Evolutionary conservation across 805 yeast species (phyloP), one percentile per base, ranked within the genome.

Genomic region (Kazachstania africana): DNA sequence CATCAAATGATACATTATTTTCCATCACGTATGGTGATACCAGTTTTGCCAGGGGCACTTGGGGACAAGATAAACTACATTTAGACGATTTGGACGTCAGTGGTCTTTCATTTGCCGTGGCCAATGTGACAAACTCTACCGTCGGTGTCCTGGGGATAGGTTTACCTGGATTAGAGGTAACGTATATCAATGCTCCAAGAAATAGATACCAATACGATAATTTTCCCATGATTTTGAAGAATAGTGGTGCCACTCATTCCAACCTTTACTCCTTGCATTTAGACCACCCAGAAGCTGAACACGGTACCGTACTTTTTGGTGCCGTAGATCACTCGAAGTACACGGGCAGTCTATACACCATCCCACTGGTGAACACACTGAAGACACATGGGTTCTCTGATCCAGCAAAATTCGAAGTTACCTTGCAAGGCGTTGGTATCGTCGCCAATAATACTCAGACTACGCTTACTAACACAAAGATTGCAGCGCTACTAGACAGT

Each of bases 81-180:
- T 47, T 85, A 37, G 76, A 73, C 26, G 71, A 68, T 28, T 45
- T 64, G 9, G 55, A 65, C 3, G 37, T 83, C 10, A 46, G 60
- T 0, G 58, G 62, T 34, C 57, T 79, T 19, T 71, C 83, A 4
- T 68, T 85, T 52, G 95, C 93, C 2, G 72, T 84, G 16, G 93
- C 81, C 3, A 72, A 72, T 47, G 52, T 55, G 22, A 70, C 83
- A 2, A 71, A 73, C 38, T 73, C 87, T 3, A 53, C 72, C 6
- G 55, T 55, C 27, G 88, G 93, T 34, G 88, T 82, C 16, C 55
- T 81, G 26, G 85, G 87, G 17, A 71, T 81, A 39, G 88, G 91
- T 8, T 62, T 79, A 31, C 57, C 70, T 4, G 79, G 74, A 10
- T 63, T 80, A 33, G 94, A 85, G 53, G 62, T 71, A 3, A 78